Evolutionary conservation across 352 stramenopile genomes (phyloP).

Genomic region (Discostella stelligera): DNA sequence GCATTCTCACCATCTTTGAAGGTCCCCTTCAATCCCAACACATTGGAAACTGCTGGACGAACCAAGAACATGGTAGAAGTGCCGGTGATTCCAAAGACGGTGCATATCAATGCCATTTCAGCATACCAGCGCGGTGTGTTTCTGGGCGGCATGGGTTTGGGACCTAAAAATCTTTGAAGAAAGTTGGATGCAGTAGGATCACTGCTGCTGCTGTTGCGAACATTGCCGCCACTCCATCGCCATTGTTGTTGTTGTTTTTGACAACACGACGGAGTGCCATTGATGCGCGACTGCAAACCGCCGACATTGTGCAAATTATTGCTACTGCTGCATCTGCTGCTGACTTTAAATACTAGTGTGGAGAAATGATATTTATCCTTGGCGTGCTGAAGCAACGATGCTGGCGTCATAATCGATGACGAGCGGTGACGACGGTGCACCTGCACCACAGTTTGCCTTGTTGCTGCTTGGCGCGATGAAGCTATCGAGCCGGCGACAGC

Average conservation of each 20-base stretch:
- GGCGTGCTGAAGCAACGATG: too few relatives aligned
- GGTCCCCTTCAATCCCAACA: conserved; percentile 64
- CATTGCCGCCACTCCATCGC: not conserved
- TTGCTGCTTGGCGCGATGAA: too few relatives aligned
- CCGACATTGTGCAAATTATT: not conserved
- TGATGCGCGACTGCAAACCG: not conserved
- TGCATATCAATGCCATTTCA: conserved; percentile 77
- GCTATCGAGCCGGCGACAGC: too few relatives aligned
- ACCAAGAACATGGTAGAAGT: conserved; percentile 80
- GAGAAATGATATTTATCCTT: too few relatives aligned
- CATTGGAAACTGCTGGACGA: conserved; percentile 65
- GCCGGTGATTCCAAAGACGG: conserved; percentile 80
- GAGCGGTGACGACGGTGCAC: not conserved
- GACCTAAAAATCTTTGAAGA: conserved; percentile 44
- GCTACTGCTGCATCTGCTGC: not conserved
- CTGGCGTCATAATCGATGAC: not conserved
- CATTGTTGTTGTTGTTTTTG: not conserved
- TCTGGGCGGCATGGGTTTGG: conserved; percentile 61
- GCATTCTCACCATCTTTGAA: conserved; percentile 61
- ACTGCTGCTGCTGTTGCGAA: not conserved
- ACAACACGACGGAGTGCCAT: not conserved
- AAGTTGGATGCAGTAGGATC: not conserved
- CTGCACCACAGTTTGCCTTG: too few relatives aligned
- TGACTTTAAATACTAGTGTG: not conserved
- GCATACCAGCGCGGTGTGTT: conserved; percentile 66